These are phyloP conservation scores for Syzygium syzygioides DNA, from an alignment of 441 rosid genomes.

Conservation along the genomic window DNA sequence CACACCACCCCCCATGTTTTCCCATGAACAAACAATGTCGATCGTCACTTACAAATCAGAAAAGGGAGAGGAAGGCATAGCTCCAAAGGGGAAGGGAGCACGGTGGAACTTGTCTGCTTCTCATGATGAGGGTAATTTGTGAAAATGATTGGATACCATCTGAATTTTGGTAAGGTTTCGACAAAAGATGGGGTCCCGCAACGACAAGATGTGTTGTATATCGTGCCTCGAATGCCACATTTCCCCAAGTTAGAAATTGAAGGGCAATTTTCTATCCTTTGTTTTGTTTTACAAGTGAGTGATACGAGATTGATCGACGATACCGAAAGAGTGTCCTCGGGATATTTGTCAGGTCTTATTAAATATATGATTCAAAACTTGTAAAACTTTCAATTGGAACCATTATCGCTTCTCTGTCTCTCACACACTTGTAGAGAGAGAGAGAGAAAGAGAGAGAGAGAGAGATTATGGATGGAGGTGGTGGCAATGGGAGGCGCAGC, in stretches of 20 bases:
- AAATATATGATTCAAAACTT: not conserved
- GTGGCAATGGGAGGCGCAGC: not conserved
- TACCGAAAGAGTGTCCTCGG: not conserved
- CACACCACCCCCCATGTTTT: not conserved
- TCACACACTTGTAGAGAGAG: too few species aligned
- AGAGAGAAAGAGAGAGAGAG: not conserved
- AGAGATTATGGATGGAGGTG: not conserved
- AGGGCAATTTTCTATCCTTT: not conserved
- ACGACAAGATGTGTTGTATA: not conserved
- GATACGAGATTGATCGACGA: not conserved
- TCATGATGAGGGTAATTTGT: not conserved
- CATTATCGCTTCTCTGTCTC: too few species aligned
- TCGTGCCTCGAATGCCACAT: not conserved
- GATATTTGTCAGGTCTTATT: not conserved
- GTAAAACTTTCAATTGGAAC: not conserved
- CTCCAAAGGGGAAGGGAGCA: not conserved
- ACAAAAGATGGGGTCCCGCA: not conserved
- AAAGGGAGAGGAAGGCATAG: not conserved
- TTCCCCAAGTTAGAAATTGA: not conserved
- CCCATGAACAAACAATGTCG: not conserved
- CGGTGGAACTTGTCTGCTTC: not conserved
- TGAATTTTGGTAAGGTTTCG: not conserved
- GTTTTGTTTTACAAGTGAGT: not conserved
- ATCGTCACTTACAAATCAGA: not conserved
- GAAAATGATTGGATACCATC: not conserved